Percentiles rank a stretch among this genome's conserved stretches.
phyloP scores from a whole-genome alignment of 768 basidiomycete species.

The Rhizopogon vesiculosus region DNA sequence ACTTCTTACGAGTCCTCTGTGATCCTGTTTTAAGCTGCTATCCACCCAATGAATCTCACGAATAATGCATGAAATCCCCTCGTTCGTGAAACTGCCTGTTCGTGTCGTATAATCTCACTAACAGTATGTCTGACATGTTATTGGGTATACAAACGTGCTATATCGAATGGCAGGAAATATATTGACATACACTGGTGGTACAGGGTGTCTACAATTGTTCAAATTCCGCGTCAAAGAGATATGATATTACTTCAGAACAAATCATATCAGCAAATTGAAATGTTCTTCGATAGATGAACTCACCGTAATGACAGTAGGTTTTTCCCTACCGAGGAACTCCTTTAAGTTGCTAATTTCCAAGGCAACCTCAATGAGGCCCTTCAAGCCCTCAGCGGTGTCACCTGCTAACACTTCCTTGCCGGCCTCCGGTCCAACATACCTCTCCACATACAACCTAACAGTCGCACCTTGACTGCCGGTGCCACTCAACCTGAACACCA shows the following conservation, averaged over 20 bases:
- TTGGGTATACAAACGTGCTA: not conserved
- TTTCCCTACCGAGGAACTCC: constrained; percentile 78
- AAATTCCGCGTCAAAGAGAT: not conserved
- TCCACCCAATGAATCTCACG: too few relatives aligned
- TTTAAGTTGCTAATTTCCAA: constrained; percentile 80
- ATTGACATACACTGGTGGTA: not conserved
- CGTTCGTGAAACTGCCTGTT: not conserved
- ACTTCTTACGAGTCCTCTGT: too few relatives aligned
- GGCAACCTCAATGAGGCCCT: constrained; percentile 95
- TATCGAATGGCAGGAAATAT: not conserved
- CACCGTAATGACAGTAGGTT: constrained; percentile 96
- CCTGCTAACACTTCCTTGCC: constrained; percentile 66
- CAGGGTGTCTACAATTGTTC: not conserved
- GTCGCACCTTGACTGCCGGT: constrained; percentile 97
- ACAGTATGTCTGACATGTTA: not conserved
- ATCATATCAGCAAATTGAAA: not conserved
- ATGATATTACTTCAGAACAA: constrained; percentile 7
- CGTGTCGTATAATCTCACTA: not conserved
- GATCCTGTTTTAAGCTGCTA: too few relatives aligned
- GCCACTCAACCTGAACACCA: constrained; percentile 94
- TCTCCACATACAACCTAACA: constrained; percentile 93
- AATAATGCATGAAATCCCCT: too few relatives aligned
- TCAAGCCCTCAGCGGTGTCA: constrained; percentile 83
- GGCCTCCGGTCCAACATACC: constrained; percentile 71
- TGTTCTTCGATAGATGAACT: constrained; percentile 20